Conservation (phyloP, 2,329 filamentous ascomycete genomes). For the Stemphylium vesicarium region DNA sequence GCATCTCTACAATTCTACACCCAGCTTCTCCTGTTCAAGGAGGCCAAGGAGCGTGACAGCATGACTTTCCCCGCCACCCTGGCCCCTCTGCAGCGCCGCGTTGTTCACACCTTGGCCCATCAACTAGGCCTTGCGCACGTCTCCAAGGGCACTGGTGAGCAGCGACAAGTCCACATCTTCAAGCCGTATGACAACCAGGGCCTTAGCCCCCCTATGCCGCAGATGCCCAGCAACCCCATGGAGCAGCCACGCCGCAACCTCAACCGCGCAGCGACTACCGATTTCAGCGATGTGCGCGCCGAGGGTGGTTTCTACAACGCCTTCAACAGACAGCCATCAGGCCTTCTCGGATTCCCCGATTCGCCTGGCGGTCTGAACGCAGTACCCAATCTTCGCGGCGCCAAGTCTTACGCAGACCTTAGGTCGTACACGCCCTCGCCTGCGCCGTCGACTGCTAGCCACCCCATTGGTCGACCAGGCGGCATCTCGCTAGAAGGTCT, state of each 20-base stretch:
- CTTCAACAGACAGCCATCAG: slow-evolving; percentile 78
- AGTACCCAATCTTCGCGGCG: slow-evolving; percentile 81
- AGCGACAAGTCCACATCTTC: slow-evolving; percentile 89
- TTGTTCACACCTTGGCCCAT: slow-evolving; percentile 92
- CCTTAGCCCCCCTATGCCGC: slow-evolving; percentile 67
- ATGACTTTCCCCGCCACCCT: slow-evolving; percentile 83
- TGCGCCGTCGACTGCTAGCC: slow-evolving; percentile 86
- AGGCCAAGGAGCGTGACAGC: slow-evolving; percentile 76
- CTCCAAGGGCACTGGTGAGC: slow-evolving; percentile 85
- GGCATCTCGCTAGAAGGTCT: slow-evolving; percentile 55
- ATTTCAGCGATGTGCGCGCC: slow-evolving; percentile 84
- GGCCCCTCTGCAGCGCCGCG: slow-evolving; percentile 82
- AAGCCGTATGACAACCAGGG: slow-evolving; percentile 67
- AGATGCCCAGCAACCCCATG: slow-evolving; percentile 68
- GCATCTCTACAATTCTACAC: slow-evolving; percentile 87
- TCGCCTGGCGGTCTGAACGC: slow-evolving; percentile 72
- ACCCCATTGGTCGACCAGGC: slow-evolving; percentile 71
- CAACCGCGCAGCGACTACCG: slow-evolving; percentile 94
- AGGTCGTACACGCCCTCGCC: slow-evolving; percentile 95
- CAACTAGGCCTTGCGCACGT: slow-evolving; percentile 91
- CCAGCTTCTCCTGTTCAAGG: slow-evolving; percentile 86
- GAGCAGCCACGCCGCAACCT: slow-evolving; percentile 83
- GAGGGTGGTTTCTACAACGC: slow-evolving; percentile 77
- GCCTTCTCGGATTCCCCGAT: slow-evolving; percentile 80
- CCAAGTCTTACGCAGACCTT: slow-evolving; percentile 95